Evolutionary conservation across 345 rosid species (phyloP), one percentile per base, ranked within the genome.

Genomic region (Camelina sativa): DNA sequence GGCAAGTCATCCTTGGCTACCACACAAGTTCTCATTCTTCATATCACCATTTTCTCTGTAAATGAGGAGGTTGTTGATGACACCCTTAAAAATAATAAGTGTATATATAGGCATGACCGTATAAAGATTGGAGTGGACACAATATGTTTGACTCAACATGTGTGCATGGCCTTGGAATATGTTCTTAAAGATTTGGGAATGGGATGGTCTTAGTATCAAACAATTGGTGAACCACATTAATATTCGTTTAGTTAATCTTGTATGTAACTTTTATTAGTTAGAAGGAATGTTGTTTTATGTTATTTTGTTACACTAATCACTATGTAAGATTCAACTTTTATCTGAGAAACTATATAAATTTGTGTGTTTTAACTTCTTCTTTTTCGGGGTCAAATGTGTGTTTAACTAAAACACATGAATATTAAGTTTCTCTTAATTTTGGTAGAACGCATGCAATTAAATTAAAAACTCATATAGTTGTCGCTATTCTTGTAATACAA

Each of bases 1-100:
- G 74, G 79, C 79, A 76, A 76, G 79, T 76, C 79, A 76, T 76
- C 74, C 74, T 76, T 76, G 79, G 79, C 74, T 76, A 76, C 56
- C 69, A 76, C 38, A 76, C 69, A 43, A 43, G 50, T 68, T 22
- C 69, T 68, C 69, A 32, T 68, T 61, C 79, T 76, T 76, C 79
- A 68, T 68, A 25, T 76, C 74, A 51, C 63, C 15, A 1, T 30
- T 63, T 25, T 43, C 32, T 75, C 30, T 67, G 30, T 17, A 58
- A 3, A 15, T 65, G 65, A 10, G 13, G 12, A 51, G 15, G 15
- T 46, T 22, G 50, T 20, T 65, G 72, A 59, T 38, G 67, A 66
- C 17, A 57, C 46, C 43, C 34, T 51, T 47, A 40, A 15, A 52
- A 8, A 13, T 25, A 12, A 9, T 25, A 19, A 30, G 48, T 17